Evolutionary conservation across 805 yeast species (phyloP).

Genomic region (Nakazawaea wickerhamii): DNA sequence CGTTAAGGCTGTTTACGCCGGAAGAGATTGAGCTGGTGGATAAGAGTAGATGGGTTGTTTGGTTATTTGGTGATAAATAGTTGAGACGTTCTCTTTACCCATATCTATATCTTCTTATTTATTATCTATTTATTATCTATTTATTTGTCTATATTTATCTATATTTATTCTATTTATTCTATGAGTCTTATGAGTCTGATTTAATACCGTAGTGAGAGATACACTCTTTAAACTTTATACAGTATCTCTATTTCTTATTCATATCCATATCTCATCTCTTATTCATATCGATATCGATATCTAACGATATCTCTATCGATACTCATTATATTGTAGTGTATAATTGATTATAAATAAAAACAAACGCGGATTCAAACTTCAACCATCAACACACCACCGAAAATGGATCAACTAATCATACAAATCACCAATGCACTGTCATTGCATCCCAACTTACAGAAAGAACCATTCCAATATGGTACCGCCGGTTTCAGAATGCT

Average conservation of each 20-base stretch:
- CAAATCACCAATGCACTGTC: conserved; percentile 14
- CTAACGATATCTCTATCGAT: no score
- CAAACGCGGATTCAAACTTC: not conserved
- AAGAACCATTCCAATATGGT: conserved; percentile 61
- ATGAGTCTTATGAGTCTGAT: no score
- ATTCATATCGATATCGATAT: no score
- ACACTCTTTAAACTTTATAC: no score
- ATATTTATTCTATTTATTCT: not conserved
- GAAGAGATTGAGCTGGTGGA: conserved; percentile 35
- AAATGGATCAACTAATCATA: conserved; percentile 9
- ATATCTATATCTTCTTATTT: no score
- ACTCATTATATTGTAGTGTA: no score
- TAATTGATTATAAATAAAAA: not conserved
- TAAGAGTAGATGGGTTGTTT: conserved; percentile 32
- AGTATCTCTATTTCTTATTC: no score
- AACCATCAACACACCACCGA: not conserved
- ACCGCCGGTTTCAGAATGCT: conserved; percentile 93
- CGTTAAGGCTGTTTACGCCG: conserved; percentile 36
- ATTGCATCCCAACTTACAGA: conserved; percentile 41
- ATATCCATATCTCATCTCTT: not conserved
- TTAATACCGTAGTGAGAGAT: no score
- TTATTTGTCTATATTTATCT: not conserved
- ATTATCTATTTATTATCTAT: not conserved
- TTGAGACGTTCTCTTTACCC: no score
- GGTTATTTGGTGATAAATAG: conserved; percentile 37